Conservation (phyloP, 257 asterid species). For the Nyctanthes arbortristis region DNA sequence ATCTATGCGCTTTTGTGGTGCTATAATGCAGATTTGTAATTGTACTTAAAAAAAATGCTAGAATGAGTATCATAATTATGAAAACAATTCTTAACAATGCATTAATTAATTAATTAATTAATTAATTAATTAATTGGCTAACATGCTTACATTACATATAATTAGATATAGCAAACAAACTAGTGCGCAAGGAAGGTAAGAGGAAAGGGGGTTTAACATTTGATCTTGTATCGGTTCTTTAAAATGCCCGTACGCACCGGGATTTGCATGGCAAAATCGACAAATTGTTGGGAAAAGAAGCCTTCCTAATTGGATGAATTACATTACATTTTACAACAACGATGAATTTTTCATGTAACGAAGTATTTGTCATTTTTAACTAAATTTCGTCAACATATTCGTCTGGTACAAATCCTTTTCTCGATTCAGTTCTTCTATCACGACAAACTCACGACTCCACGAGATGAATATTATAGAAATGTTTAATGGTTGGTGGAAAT, state of each 20-base stretch:
- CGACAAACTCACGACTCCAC: constrained; percentile 10
- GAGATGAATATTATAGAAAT: background rate
- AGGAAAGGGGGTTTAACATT: constrained; percentile 31
- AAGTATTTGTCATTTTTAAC: constrained; percentile 29
- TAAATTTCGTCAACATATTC: constrained; percentile 13
- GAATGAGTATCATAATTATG: too few species aligned
- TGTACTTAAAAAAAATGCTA: too few species aligned
- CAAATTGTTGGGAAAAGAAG: constrained; percentile 46
- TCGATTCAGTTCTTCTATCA: constrained; percentile 11
- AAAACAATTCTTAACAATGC: background rate
- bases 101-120: background rate
- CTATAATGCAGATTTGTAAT: too few species aligned
- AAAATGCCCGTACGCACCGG: constrained; percentile 37
- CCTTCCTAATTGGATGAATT: constrained; percentile 32
- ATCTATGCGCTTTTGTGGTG: too few species aligned
- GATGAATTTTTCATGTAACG: constrained; percentile 13
- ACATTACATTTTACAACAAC: background rate
- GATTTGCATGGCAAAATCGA: constrained; percentile 36
- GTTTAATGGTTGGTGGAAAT: constrained; percentile 10
- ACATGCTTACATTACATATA: background rate
- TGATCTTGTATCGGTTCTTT: constrained; percentile 11
- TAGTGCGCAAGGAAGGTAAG: constrained; percentile 22
- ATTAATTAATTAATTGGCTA: too few species aligned
- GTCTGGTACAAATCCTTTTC: constrained; percentile 20
- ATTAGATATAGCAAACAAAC: background rate